Conservation (phyloP, 345 rosid species). For the Zanthoxylum bungeanum region DNA sequence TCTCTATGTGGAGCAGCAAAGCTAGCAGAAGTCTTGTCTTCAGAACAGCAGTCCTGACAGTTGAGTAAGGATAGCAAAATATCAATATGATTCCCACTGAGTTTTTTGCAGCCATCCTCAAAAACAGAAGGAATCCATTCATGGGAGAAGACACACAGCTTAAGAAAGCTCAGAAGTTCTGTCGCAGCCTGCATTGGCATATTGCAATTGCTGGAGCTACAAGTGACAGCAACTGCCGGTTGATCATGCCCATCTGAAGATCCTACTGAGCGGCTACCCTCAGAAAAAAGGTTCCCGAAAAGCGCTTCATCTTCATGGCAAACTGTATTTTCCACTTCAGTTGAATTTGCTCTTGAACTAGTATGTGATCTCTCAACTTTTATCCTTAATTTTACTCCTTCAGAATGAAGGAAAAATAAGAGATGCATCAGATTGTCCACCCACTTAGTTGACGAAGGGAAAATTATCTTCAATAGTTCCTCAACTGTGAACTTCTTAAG, state of each 20-base stretch:
- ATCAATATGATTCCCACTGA: conserved; percentile 64
- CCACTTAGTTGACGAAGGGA: conserved; percentile 79
- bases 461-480: conserved; percentile 59
- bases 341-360: conserved; percentile 51
- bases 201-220: conserved; percentile 53
- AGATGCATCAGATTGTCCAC: conserved; percentile 74
- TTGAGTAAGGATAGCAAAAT: conserved; percentile 63
- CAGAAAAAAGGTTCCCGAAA: conserved; percentile 92
- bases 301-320: conserved; percentile 96
- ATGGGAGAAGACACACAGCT: conserved; percentile 60
- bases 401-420: conserved; percentile 58
- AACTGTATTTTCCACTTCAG: conserved; percentile 70
- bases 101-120: conserved; percentile 65
- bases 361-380: conserved; percentile 68
- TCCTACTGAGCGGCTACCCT: conserved; percentile 71
- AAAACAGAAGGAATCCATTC: conserved; percentile 68
- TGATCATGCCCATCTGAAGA: conserved; percentile 74
- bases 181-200: conserved; percentile 75
- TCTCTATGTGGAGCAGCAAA: conserved; percentile 52
- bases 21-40: conserved; percentile 47
- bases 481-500: conserved; percentile 53
- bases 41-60: conserved; percentile 38
- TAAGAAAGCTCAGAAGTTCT: conserved; percentile 73
- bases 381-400: conserved; percentile 72
- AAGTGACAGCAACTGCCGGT: conserved; percentile 44